Conservation (phyloP, 1,284 basidiomycete species). For the Microbotryomycetes sp. region DNA sequence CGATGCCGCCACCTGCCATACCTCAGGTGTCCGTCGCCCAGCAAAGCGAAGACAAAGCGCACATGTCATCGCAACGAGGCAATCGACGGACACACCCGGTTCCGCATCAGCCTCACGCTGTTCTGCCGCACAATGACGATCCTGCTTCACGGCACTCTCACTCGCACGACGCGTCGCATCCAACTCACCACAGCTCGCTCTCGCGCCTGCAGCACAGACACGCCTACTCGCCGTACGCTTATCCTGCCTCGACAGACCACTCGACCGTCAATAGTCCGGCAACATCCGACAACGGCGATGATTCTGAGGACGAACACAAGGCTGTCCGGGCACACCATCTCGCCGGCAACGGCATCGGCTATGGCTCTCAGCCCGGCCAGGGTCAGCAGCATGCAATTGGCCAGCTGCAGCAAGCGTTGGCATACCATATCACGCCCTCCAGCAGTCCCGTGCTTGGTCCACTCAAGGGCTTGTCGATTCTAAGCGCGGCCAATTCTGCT, state of each 20-base stretch:
- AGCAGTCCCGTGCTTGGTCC: constrained; percentile 78
- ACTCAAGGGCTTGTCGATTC: constrained; percentile 47
- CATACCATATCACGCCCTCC: constrained; percentile 40
- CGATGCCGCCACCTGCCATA: background rate
- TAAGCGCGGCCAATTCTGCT: constrained; percentile 16
- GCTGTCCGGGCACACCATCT: constrained; percentile 1
- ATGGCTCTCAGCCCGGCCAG: constrained; percentile 19
- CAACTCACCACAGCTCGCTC: constrained; percentile 28
- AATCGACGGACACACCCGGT: constrained; percentile 6
- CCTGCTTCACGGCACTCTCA: constrained; percentile 23
- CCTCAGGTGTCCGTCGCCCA: background rate
- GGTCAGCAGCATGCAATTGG: constrained; percentile 23
- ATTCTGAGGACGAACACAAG: constrained; percentile 10
- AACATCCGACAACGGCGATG: constrained; percentile 7
- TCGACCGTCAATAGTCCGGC: constrained; percentile 24
- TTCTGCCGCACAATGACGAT: constrained; percentile 10
- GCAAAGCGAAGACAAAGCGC: background rate
- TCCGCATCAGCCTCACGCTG: constrained; percentile 2
- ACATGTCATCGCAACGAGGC: constrained; percentile 1
- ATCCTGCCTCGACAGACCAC: constrained; percentile 24
- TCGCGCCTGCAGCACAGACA: constrained; percentile 31
- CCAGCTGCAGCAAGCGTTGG: constrained; percentile 32
- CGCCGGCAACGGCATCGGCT: constrained; percentile 19
- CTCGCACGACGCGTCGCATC: constrained; percentile 31
- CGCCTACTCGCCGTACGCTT: constrained; percentile 32